A percentile compares a stretch with the other conserved stretches of the same genome.
Evolutionary conservation across 139 green algal genomes (phyloP).

Genomic region (Zygnema cylindricum): DNA sequence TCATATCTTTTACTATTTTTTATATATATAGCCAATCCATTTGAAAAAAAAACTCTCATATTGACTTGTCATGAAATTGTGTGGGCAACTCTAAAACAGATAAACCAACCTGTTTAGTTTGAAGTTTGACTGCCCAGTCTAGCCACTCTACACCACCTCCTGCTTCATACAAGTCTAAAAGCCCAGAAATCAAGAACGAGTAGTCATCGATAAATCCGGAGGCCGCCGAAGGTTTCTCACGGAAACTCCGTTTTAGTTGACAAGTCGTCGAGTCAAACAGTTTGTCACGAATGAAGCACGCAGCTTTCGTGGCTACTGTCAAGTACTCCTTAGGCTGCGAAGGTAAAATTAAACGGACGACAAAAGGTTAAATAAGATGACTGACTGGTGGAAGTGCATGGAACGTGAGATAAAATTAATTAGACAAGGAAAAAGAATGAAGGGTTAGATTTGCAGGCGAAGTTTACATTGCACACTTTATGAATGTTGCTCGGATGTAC

Average conservation of each 20-base stretch:
- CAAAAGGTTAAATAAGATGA: not conserved
- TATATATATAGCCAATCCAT: too few relatives aligned
- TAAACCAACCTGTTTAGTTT: slow-evolving; percentile 67
- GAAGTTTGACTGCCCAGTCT: slow-evolving; percentile 80
- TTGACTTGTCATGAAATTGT: too few relatives aligned
- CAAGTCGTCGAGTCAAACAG: slow-evolving; percentile 73
- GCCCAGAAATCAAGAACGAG: slow-evolving; percentile 72
- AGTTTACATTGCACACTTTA: too few relatives aligned
- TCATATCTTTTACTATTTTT: too few relatives aligned
- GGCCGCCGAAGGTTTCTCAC: slow-evolving; percentile 63
- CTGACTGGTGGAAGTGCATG: not conserved
- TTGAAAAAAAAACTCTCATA: too few relatives aligned
- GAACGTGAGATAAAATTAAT: not conserved
- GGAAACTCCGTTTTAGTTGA: slow-evolving; percentile 75
- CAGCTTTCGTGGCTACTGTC: slow-evolving; percentile 51
- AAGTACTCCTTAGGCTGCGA: slow-evolving; percentile 71
- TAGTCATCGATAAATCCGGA: slow-evolving; percentile 84
- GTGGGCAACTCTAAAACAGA: too few relatives aligned
- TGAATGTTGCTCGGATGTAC: too few relatives aligned
- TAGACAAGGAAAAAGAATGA: not conserved
- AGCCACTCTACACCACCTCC: slow-evolving; percentile 77
- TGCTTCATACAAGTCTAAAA: slow-evolving; percentile 83
- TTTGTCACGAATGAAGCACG: slow-evolving; percentile 73
- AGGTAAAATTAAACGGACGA: not conserved
- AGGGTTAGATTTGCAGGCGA: not conserved